Evolutionary conservation across 768 basidiomycete species (phyloP).

Genomic region (Suillus discolor): DNA sequence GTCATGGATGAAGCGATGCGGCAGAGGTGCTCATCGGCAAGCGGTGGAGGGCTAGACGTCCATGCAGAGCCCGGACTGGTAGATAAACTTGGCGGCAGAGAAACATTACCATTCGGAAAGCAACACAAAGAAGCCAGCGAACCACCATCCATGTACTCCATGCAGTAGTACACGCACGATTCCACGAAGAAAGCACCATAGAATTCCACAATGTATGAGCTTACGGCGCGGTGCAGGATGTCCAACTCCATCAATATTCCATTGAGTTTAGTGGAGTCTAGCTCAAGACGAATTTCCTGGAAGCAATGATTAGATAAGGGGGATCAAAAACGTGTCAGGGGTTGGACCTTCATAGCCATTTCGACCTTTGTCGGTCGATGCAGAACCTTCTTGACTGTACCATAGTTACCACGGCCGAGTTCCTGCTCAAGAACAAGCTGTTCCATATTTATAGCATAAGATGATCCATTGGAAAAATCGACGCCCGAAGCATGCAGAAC

Average conservation of each 20-base stretch:
- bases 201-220: conserved; percentile 95
- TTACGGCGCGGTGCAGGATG: conserved; percentile 90
- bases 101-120: conserved; percentile 47
- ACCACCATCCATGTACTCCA: conserved; percentile 99
- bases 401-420: conserved; percentile 95
- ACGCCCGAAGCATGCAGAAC: conserved; percentile 88
- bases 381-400: conserved; percentile 93
- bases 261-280: conserved; percentile 91
- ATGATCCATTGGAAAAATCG: conserved; percentile 87
- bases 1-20: conserved; percentile 84
- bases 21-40: conserved; percentile 79
- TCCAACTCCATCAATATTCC: conserved; percentile 99
- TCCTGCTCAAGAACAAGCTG: conserved; percentile 91
- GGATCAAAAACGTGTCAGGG: conserved; percentile 11
- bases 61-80: conserved; percentile 35
- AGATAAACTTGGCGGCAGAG: conserved; percentile 34
- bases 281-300: conserved; percentile 96
- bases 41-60: conserved; percentile 38
- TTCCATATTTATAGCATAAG: conserved; percentile 93
- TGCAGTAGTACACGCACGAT: conserved; percentile 99
- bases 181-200: conserved; percentile 99
- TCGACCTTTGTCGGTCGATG: conserved; percentile 93
- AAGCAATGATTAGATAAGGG: conserved; percentile 7
- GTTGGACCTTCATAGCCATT: conserved; percentile 97
- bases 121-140: conserved; percentile 74